These are phyloP conservation scores for Delitschia confertaspora DNA, from an alignment of 495 filamentous ascomycete genomes.

Conservation along the genomic window DNA sequence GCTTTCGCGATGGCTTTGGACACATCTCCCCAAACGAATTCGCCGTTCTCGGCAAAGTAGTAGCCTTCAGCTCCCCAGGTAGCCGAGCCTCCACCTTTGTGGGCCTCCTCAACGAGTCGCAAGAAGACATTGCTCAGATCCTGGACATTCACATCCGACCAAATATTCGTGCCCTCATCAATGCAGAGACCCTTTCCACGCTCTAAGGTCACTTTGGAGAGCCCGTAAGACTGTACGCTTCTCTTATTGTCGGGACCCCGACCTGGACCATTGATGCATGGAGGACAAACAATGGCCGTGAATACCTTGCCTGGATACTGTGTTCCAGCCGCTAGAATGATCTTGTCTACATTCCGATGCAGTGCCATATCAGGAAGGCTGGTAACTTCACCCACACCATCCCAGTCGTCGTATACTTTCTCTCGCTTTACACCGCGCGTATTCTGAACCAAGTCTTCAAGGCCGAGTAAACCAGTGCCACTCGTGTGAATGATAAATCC, in stretches of 20 bases:
- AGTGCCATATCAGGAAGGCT: slow-evolving; percentile 47
- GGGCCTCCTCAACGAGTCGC: slow-evolving; percentile 56
- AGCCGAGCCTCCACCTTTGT: slow-evolving; percentile 45
- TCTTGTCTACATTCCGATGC: slow-evolving; percentile 55
- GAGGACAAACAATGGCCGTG: slow-evolving; percentile 68
- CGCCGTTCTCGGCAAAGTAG: slow-evolving; percentile 63
- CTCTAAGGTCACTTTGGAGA: slow-evolving; percentile 50
- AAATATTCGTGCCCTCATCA: slow-evolving; percentile 54
- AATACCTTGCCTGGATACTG: slow-evolving; percentile 43
- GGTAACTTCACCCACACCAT: slow-evolving; percentile 46
- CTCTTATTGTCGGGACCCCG: slow-evolving; percentile 61
- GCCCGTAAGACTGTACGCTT: slow-evolving; percentile 54
- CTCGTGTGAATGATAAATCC: slow-evolving; percentile 56
- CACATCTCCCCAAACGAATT: slow-evolving; percentile 63
- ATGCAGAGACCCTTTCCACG: slow-evolving; percentile 56
- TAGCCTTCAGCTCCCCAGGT: slow-evolving; percentile 67
- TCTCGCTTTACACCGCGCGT: slow-evolving; percentile 46
- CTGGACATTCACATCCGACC: slow-evolving; percentile 66
- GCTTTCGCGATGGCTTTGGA: slow-evolving; percentile 50
- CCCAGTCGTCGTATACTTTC: slow-evolving; percentile 52
- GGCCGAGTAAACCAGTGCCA: slow-evolving; percentile 51
- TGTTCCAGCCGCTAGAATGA: slow-evolving; percentile 43
- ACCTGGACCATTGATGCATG: slow-evolving; percentile 67
- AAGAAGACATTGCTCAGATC: slow-evolving; percentile 62
- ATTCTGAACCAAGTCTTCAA: slow-evolving; percentile 42